These are phyloP conservation scores for Zizania latifolia DNA, from an alignment of 176 grass and related monocot species.

Conservation along the genomic window DNA sequence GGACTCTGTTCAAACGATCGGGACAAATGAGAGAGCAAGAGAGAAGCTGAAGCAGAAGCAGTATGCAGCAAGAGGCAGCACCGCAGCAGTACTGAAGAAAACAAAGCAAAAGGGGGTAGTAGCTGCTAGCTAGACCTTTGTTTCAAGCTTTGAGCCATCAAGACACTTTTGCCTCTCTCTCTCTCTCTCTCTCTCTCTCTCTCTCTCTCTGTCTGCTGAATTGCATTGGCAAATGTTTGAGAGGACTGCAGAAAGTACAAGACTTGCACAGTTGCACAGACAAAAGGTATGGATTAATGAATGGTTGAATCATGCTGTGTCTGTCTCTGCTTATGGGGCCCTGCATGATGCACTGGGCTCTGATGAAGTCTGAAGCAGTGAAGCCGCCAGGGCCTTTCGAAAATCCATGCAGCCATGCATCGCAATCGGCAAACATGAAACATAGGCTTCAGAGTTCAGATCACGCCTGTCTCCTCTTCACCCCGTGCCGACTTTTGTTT, in stretches of 20 bases:
- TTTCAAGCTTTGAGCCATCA: constrained; percentile 9
- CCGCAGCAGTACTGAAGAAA: not conserved
- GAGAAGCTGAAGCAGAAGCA: no score
- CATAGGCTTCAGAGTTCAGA: constrained; percentile 26
- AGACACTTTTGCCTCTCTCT: constrained; percentile 4
- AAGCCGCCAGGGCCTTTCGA: constrained; percentile 40
- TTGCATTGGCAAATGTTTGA: not conserved
- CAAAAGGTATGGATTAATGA: constrained; percentile 7
- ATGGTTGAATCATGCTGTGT: constrained; percentile 12
- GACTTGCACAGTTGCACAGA: not conserved
- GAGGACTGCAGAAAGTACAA: constrained; percentile 18
- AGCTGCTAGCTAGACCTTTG: no score
- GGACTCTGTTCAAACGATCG: constrained; percentile 36
- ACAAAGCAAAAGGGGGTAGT: no score
- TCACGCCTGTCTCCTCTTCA: constrained; percentile 48
- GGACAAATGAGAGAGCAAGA: not conserved
- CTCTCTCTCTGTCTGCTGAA: not conserved
- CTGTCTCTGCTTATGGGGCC: not conserved
- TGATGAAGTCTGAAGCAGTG: no score
- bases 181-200: no score
- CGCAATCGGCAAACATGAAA: no score
- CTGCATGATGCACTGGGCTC: not conserved
- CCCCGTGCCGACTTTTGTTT: not conserved
- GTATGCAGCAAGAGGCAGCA: no score
- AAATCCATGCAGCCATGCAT: constrained; percentile 24